These are phyloP conservation scores for Yarrowia divulgata DNA, from an alignment of 805 yeast species.

Conservation along the genomic window DNA sequence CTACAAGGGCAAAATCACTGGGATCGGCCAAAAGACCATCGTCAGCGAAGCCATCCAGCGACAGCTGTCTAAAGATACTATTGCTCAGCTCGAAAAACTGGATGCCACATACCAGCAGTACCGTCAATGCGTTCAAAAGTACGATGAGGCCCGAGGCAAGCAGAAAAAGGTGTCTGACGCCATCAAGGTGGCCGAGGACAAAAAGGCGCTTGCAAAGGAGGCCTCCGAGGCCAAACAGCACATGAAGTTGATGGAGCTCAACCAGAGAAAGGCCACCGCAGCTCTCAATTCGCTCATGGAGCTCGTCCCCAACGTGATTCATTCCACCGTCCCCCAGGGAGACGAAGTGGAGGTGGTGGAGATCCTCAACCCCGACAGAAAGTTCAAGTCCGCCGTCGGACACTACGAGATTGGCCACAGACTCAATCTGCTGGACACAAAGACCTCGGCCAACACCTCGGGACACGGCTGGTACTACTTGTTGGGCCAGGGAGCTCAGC, in stretches of 20 bases:
- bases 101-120: slow-evolving; percentile 1
- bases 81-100: background rate
- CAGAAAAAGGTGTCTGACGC: slow-evolving; percentile 22
- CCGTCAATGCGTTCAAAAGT: background rate
- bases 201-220: slow-evolving; percentile 21
- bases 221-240: slow-evolving; percentile 9
- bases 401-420: slow-evolving; percentile 75
- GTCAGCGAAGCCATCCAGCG: slow-evolving; percentile 16
- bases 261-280: slow-evolving; percentile 1
- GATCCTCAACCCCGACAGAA: slow-evolving; percentile 29
- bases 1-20: slow-evolving; percentile 18
- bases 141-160: slow-evolving; percentile 1
- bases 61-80: slow-evolving; percentile 25
- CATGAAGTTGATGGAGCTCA: slow-evolving; percentile 1
- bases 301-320: slow-evolving; percentile 34
- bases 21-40: slow-evolving; percentile 11
- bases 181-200: slow-evolving; percentile 18
- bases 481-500: slow-evolving; percentile 79
- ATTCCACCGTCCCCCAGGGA: slow-evolving; percentile 15
- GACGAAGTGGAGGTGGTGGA: slow-evolving; percentile 34
- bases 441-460: slow-evolving; percentile 72
- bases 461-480: slow-evolving; percentile 82
- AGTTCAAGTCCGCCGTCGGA: slow-evolving; percentile 19
- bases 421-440: slow-evolving; percentile 73
- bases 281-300: slow-evolving; percentile 29